A percentile compares a stretch with the other conserved stretches of the same genome.
phyloP scores from a whole-genome alignment of 75 land plant genomes.

The Sequoiadendron giganteum region DNA sequence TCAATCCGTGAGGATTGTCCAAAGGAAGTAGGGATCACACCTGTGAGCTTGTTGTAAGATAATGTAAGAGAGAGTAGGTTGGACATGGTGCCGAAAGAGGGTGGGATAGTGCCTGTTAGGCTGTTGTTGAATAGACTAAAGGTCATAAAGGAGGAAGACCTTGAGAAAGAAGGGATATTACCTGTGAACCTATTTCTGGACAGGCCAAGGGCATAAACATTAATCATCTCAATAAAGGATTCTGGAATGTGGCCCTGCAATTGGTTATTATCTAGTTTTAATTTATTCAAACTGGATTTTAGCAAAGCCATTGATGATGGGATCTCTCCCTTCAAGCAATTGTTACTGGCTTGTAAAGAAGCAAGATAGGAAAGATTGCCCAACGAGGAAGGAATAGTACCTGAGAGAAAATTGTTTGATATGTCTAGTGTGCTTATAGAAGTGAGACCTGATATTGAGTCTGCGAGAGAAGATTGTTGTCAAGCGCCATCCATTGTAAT shows the following conservation, averaged over 20 bases:
- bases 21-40: slow-evolving; percentile 9
- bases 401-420: not conserved
- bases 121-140: not conserved
- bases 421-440: not conserved
- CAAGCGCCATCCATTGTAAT: not conserved
- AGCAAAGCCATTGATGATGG: not conserved
- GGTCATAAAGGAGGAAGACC: not conserved
- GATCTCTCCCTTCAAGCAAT: not conserved
- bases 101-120: slow-evolving; percentile 5
- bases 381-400: not conserved
- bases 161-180: not conserved
- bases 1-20: not conserved
- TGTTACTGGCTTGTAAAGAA: not conserved
- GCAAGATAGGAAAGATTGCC: not conserved
- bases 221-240: not conserved
- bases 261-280: not conserved
- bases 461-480: slow-evolving; percentile 32
- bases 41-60: slow-evolving; percentile 14
- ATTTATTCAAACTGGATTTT: not conserved
- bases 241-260: not conserved
- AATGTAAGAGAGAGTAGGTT: not conserved
- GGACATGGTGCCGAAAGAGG: not conserved
- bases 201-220: not conserved
- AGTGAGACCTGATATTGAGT: slow-evolving; percentile 6
- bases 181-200: not conserved